Evolutionary conservation across 2,329 filamentous ascomycete species (phyloP).

Genomic region (Metarhizium guizhouense): DNA sequence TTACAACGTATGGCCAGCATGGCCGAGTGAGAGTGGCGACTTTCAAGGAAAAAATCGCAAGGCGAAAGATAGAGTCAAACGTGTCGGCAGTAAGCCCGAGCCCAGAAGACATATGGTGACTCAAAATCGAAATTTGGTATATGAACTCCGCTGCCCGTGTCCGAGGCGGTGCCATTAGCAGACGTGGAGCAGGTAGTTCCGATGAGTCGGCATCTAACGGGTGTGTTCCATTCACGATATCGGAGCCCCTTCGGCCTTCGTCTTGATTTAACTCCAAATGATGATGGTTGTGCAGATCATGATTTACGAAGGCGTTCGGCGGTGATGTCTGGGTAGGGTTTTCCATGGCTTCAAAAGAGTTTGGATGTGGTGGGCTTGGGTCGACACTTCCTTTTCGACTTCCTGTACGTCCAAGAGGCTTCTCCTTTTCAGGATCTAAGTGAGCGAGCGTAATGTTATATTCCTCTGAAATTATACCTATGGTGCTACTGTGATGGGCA

Average conservation of each 20-base stretch:
- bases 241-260: background rate
- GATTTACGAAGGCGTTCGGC: background rate
- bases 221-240: background rate
- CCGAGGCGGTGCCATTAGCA: conserved; percentile 42
- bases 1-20: conserved; percentile 65
- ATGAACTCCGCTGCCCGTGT: conserved; percentile 23
- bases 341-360: conserved; percentile 9
- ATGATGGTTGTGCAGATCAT: background rate
- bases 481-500: background rate
- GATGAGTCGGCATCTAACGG: background rate
- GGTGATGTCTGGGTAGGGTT: conserved; percentile 12
- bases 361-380: conserved; percentile 14
- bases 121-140: conserved; percentile 24
- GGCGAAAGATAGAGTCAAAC: conserved; percentile 32
- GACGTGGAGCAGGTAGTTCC: conserved; percentile 9
- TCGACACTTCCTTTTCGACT: background rate
- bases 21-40: conserved; percentile 53
- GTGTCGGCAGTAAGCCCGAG: conserved; percentile 20
- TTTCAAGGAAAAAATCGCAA: conserved; percentile 60
- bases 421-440: conserved; percentile 23
- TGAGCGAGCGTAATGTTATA: background rate
- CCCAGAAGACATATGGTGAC: conserved; percentile 20
- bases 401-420: conserved; percentile 8
- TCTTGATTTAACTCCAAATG: background rate
- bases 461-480: background rate